Evolutionary conservation across 2,329 filamentous ascomycete species (phyloP).

Genomic region (Pseudohalonectria lignicola): DNA sequence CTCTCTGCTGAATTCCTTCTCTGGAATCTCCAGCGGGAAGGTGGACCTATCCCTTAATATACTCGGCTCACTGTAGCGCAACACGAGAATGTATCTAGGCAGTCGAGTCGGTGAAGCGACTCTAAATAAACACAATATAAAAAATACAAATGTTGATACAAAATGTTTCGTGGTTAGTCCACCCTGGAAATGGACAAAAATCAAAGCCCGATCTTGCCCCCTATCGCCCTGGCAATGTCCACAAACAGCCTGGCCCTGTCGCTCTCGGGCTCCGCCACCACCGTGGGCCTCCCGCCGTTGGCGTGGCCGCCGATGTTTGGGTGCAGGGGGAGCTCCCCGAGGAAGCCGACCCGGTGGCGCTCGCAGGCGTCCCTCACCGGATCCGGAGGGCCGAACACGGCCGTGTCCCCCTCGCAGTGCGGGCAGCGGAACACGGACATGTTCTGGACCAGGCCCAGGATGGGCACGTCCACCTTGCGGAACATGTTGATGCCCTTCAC

Average conservation of each 20-base stretch:
- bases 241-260: slow-evolving; percentile 62
- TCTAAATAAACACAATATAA: no score
- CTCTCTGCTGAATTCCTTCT: no score
- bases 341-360: slow-evolving; percentile 63
- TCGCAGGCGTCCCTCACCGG: slow-evolving; percentile 57
- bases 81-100: no score
- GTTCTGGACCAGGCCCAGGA: slow-evolving; percentile 84
- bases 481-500: slow-evolving; percentile 91
- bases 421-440: slow-evolving; percentile 82
- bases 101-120: no score
- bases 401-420: slow-evolving; percentile 61
- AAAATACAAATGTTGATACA: no score
- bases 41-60: no score
- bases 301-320: slow-evolving; percentile 79
- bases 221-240: slow-evolving; percentile 50
- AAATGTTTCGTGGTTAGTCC: no score
- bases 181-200: no score
- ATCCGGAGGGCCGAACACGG: slow-evolving; percentile 60
- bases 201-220: slow-evolving; percentile 28
- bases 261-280: slow-evolving; percentile 75
- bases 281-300: slow-evolving; percentile 77
- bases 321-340: slow-evolving; percentile 85
- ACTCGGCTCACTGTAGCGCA: no score
- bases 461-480: slow-evolving; percentile 66
- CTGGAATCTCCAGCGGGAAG: no score